Evolutionary conservation across 768 basidiomycete species (phyloP), one percentile per base, ranked within the genome.

Genomic region (Psilocybe subaeruginosa): DNA sequence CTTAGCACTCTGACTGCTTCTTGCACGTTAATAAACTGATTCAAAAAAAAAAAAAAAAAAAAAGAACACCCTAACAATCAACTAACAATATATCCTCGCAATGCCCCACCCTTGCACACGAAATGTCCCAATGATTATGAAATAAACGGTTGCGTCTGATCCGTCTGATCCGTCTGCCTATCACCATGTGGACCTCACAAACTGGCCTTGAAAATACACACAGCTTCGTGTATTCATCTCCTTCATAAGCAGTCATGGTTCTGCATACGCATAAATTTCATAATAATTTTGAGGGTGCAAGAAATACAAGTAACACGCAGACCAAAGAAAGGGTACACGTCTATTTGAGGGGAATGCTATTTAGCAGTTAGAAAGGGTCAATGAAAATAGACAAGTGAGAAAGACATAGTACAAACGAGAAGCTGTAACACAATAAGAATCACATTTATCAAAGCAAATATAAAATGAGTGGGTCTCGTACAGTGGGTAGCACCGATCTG

Each of bases 271-370:
- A 68, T 67, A 69, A 2, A 56, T 63, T 60, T 66, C 69, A 23
- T 69, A 65, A 64, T 67, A 61, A 65, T 70, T 70, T 72, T 64
- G 66, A 56, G 66, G 47, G 66, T 0, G 56, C 59, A 58, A 54
- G 56, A 56, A 59, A 64, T 64, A 67, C 61, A 67, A 68, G 61
- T 23, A 66, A 61, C 65, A 48, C 61, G 64, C 50, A 58, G 62
- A 65, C 63, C 54, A 51, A 48, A 58, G 50, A 46, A 55, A 61
- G 45, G 55, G 47, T 33, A 50, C 49, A 48, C 56, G 64, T 78
- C 86, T 94, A 97, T 87, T 97, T 97, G 86, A 97, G 95, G 75
- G 95, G 95, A 74, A 98, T 96, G 80, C 87, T 89, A 70, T 19
- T 58, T 59, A 31, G 65, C 58, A 53, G 17, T 11, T 49, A 55